Evolutionary conservation across 2,329 filamentous ascomycete species (phyloP).

Genomic region (Trematosphaeria pertusa): DNA sequence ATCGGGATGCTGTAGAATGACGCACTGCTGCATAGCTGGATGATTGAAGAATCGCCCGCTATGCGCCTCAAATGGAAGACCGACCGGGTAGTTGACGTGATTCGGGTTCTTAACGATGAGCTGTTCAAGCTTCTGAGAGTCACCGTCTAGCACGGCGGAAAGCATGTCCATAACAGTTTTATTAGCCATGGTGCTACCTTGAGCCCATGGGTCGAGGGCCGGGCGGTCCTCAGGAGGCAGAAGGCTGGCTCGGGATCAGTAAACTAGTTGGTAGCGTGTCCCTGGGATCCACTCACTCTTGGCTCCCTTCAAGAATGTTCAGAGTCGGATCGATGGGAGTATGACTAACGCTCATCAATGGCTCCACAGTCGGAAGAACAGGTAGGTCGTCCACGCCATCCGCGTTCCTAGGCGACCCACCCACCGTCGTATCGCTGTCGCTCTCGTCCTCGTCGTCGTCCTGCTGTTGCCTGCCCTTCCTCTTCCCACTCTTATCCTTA

Average conservation of each 20-base stretch:
- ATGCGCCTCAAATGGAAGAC: conserved; percentile 34
- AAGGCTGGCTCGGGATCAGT: conserved; percentile 6
- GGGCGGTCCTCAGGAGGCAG: conserved; percentile 9
- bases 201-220: conserved; percentile 22
- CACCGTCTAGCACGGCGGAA: conserved; percentile 29
- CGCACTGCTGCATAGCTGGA: conserved; percentile 30
- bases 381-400: no score
- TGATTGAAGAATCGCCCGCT: conserved; percentile 34
- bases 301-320: background rate
- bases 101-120: conserved; percentile 31
- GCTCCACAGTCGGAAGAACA: conserved; percentile 9
- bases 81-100: conserved; percentile 39
- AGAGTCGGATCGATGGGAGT: background rate
- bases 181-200: conserved; percentile 16
- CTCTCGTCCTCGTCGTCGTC: conserved; percentile 11
- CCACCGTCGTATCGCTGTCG: conserved; percentile 7
- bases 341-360: conserved; percentile 1
- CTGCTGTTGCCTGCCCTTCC: conserved; percentile 3
- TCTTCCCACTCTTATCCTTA: conserved; percentile 8
- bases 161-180: conserved; percentile 38
- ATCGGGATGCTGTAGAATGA: conserved; percentile 37
- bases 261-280: no score
- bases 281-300: conserved; percentile 1
- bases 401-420: background rate
- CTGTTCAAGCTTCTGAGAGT: conserved; percentile 33